Percentiles rank a stretch among this genome's conserved stretches.
phyloP scores from a whole-genome alignment of 768 basidiomycete species.

The Suillus luteus region DNA sequence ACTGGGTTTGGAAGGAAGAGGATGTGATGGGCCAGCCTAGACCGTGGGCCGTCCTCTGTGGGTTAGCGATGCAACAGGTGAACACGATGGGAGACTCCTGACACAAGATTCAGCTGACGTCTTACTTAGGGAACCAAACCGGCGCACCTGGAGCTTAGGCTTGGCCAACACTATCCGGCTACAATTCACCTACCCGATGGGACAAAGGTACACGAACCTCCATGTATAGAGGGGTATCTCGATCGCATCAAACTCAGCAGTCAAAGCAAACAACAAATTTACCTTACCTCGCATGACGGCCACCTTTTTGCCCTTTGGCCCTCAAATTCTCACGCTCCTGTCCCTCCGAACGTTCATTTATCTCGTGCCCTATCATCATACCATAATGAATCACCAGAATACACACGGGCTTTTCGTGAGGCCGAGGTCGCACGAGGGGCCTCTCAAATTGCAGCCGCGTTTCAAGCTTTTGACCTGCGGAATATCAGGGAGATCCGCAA shows the following conservation, averaged over 20 bases:
- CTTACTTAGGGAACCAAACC: conserved; percentile 37
- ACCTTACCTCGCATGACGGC: conserved; percentile 73
- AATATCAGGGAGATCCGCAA: conserved; percentile 65
- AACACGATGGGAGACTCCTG: conserved; percentile 20
- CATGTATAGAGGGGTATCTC: conserved; percentile 84
- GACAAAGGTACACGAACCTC: conserved; percentile 66
- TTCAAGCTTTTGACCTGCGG: conserved; percentile 74
- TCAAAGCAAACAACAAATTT: conserved; percentile 58
- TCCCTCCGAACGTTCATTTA: conserved; percentile 57
- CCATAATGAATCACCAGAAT: conserved; percentile 28
- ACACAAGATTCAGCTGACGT: conserved; percentile 10
- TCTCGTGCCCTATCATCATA: conserved; percentile 31
- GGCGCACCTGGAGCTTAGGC: conserved; percentile 71
- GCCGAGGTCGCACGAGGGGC: conserved; percentile 64
- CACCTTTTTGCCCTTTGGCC: conserved; percentile 63
- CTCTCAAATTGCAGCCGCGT: conserved; percentile 61
- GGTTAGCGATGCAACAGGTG: conserved; percentile 74
- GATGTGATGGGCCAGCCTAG: conserved; percentile 63
- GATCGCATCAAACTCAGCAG: conserved; percentile 65
- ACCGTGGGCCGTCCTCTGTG: conserved; percentile 75
- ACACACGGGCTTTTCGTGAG: conserved; percentile 41
- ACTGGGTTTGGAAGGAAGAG: conserved; percentile 83
- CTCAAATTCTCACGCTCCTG: conserved; percentile 62
- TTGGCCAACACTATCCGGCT: conserved; percentile 67
- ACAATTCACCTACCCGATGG: conserved; percentile 42